These are phyloP conservation scores for Thalassiosira mediterranea DNA, from an alignment of 352 stramenopile species.

Conservation along the genomic window DNA sequence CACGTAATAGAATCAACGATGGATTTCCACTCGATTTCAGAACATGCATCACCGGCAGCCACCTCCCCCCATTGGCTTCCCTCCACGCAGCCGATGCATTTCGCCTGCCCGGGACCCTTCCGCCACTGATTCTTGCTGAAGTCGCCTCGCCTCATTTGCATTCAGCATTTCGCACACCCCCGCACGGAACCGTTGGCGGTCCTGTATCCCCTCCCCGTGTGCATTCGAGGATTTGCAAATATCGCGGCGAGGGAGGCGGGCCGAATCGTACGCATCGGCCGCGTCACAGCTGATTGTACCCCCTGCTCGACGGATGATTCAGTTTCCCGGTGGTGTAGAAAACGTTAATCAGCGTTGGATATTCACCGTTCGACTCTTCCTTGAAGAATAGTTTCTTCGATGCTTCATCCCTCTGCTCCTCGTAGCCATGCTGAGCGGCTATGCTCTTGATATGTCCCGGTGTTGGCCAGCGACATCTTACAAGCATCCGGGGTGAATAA, in stretches of 20 bases:
- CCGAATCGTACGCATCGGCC: slow-evolving; percentile 18
- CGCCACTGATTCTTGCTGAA: slow-evolving; percentile 37
- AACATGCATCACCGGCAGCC: neutral
- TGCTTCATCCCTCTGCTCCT: slow-evolving; percentile 21
- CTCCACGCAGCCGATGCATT: slow-evolving; percentile 10
- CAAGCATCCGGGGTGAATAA: too few relatives aligned
- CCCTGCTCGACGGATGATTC: slow-evolving; percentile 15
- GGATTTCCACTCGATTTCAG: slow-evolving; percentile 5
- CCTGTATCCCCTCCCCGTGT: slow-evolving; percentile 29
- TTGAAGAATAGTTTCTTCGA: slow-evolving; percentile 35
- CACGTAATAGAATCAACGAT: slow-evolving; percentile 22
- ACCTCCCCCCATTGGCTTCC: neutral
- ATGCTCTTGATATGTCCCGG: slow-evolving; percentile 11
- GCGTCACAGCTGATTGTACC: slow-evolving; percentile 36
- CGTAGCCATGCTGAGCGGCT: slow-evolving; percentile 17
- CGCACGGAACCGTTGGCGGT: neutral
- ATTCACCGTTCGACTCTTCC: slow-evolving; percentile 2
- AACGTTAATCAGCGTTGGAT: slow-evolving; percentile 30
- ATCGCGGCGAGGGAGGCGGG: slow-evolving; percentile 8
- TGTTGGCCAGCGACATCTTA: slow-evolving; percentile 3
- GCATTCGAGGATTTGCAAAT: slow-evolving; percentile 27
- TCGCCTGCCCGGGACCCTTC: slow-evolving; percentile 20
- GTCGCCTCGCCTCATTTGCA: slow-evolving; percentile 14
- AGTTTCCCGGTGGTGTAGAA: slow-evolving; percentile 35
- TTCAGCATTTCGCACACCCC: slow-evolving; percentile 12